Evolutionary conservation across 805 yeast genomes (phyloP).

Genomic region (Metschnikowia sp.): DNA sequence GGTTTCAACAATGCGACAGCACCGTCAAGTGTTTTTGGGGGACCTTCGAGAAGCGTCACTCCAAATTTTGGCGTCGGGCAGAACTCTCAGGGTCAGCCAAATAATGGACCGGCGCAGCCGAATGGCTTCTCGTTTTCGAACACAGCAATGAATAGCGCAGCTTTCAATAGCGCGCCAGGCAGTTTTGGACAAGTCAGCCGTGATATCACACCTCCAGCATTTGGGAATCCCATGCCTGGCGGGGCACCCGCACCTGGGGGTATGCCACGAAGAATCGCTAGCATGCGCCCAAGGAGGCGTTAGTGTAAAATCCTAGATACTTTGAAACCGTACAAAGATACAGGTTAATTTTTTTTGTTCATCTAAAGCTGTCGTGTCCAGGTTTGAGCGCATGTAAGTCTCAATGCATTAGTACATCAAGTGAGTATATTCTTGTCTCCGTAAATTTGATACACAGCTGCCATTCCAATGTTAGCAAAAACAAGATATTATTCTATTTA

Average conservation of each 20-base stretch:
- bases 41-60: constrained; percentile 8
- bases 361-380: too few relatives aligned
- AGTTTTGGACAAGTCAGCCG: constrained; percentile 18
- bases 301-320: too few relatives aligned
- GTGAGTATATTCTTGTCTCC: too few relatives aligned
- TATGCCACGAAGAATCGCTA: constrained; percentile 31
- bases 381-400: too few relatives aligned
- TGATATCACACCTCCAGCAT: constrained; percentile 17
- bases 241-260: constrained; percentile 1
- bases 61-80: constrained; percentile 10
- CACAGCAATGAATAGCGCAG: constrained; percentile 8
- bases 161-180: constrained; percentile 15
- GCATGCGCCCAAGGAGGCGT: constrained; percentile 30
- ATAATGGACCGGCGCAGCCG: constrained; percentile 2
- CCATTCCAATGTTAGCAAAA: too few relatives aligned
- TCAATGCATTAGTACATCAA: too few relatives aligned
- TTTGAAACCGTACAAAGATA: too few relatives aligned
- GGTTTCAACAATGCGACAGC: constrained; percentile 6
- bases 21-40: constrained; percentile 7
- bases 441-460: too few relatives aligned
- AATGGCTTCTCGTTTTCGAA: constrained; percentile 14
- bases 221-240: constrained; percentile 12
- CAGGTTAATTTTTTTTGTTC: too few relatives aligned
- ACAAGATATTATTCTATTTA: too few relatives aligned
- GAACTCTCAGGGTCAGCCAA: neutral